Evolutionary conservation across 768 basidiomycete genomes (phyloP).

Genomic region (Coprinopsis cinerea): DNA sequence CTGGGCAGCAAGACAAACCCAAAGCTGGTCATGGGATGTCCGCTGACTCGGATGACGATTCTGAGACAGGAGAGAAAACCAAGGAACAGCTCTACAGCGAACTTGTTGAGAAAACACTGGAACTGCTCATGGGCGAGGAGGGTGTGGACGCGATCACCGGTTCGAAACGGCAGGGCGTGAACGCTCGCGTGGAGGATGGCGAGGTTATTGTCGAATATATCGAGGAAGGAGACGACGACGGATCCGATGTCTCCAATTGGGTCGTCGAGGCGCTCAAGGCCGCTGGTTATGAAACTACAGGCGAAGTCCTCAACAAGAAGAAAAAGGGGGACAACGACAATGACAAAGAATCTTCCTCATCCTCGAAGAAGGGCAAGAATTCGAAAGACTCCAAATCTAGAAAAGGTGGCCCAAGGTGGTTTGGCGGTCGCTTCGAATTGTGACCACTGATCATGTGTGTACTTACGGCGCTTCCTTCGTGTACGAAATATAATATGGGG

Average conservation of each 20-base stretch:
- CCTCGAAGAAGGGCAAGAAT: slow-evolving; percentile 10
- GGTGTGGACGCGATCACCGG: slow-evolving; percentile 10
- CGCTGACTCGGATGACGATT: slow-evolving; percentile 12
- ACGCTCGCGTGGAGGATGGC: slow-evolving; percentile 14
- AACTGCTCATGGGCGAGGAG: slow-evolving; percentile 27
- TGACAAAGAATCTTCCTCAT: slow-evolving; percentile 1
- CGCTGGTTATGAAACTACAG: slow-evolving; percentile 45
- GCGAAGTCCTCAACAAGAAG: slow-evolving; percentile 7
- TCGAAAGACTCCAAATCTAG: slow-evolving; percentile 7
- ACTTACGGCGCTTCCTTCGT: not conserved
- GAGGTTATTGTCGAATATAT: slow-evolving; percentile 44
- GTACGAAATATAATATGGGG: not conserved
- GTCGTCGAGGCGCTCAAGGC: slow-evolving; percentile 42
- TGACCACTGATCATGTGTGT: slow-evolving; percentile 5
- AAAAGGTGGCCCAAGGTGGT: not conserved
- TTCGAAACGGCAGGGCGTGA: slow-evolving; percentile 12
- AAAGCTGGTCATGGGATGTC: slow-evolving; percentile 2
- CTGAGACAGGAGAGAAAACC: slow-evolving; percentile 12
- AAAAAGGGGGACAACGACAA: too few relatives aligned
- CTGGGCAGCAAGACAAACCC: not conserved
- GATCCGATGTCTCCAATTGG: slow-evolving; percentile 32
- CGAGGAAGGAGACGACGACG: slow-evolving; percentile 33
- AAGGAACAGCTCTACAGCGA: slow-evolving; percentile 28
- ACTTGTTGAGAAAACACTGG: slow-evolving; percentile 33
- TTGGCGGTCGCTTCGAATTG: slow-evolving; percentile 1